Base-by-base conservation (phyloP, 257 asterid genomes). In the Petunia axillaris region DNA sequence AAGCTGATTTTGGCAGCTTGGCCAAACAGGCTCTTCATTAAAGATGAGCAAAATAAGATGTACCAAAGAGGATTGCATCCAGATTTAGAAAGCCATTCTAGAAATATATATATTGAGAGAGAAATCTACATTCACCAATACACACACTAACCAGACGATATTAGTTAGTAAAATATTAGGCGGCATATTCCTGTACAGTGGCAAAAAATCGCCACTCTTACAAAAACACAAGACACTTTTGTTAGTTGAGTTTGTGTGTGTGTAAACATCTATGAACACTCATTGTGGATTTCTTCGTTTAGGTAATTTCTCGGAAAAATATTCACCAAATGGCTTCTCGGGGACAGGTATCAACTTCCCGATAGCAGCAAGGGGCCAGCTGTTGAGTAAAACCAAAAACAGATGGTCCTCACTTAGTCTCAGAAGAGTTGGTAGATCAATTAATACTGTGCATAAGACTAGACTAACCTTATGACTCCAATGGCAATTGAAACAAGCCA, bases 401-500 rank as follows among this genome's bases (percentile, higher is more conserved):
- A 58, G 9, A 8, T 5, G 40, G 46, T 16, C 63, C 54, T 46
- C 63, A 55, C 3, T 52, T 50, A 25, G 15, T 41, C 60, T 6
- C 13, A 6, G 64, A 44, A 37, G 38, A 15, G 55, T 46, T 9
- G 39, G 52, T 39, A 43, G 65, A 64, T 53, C 62, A 9, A 44
- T 35, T 43, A 48, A 62, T 63, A 6, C 55, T 64, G 7, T 2
- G 16, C 3, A 67, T 16, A 79, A 13, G 39, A 64, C 16, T 11
- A 6, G 14, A 62, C 84, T 64, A 43, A 93, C 99, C 99, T 91
- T 86, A 95, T 13, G 46, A 87, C 2, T 77, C 89, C 98, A 75
- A 95, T 92, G 70, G 66, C 94, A 80, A 95, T 74, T n/a, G 98
- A 92, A 46, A 93, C 97, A 55, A 93, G 90, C 99, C 99, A 93